Percentiles rank a stretch among this genome's conserved stretches.
phyloP scores from a whole-genome alignment of 192 early-diverging fungal species.

The Rhizophagus clarus region DNA sequence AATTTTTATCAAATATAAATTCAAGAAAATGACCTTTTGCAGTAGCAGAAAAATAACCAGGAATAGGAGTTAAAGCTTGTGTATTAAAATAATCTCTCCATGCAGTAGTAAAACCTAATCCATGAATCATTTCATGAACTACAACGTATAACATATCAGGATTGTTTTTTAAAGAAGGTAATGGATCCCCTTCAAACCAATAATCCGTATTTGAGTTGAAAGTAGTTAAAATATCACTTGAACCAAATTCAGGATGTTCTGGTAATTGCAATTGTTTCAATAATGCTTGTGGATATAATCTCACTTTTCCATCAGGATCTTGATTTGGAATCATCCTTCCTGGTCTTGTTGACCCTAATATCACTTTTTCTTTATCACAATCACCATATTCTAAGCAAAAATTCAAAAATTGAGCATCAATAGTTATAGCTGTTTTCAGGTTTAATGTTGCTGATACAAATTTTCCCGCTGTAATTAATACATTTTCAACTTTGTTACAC shows the following conservation, averaged over 20 bases:
- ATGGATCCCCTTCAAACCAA: slow-evolving; percentile 11
- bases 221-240: slow-evolving; percentile 30
- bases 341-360: slow-evolving; percentile 37
- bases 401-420: slow-evolving; percentile 41
- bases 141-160: background rate
- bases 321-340: slow-evolving; percentile 38
- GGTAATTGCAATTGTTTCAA: slow-evolving; percentile 40
- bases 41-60: too few relatives aligned
- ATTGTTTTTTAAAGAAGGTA: background rate
- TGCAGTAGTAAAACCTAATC: background rate
- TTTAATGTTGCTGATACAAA: slow-evolving; percentile 36
- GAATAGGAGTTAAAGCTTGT: background rate
- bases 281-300: slow-evolving; percentile 48
- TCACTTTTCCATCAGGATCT: slow-evolving; percentile 36
- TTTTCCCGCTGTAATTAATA: slow-evolving; percentile 34
- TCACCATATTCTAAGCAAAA: slow-evolving; percentile 33
- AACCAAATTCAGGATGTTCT: slow-evolving; percentile 34
- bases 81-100: background rate
- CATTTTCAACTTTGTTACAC: slow-evolving; percentile 36
- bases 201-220: slow-evolving; percentile 41
- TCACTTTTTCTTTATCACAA: background rate
- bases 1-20: background rate
- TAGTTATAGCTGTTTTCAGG: slow-evolving; percentile 32
- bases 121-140: background rate
- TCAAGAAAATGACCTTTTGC: background rate